Evolutionary conservation across 192 early-diverging fungal genomes (phyloP).

Genomic region (Spizellomyces punctatus): DNA sequence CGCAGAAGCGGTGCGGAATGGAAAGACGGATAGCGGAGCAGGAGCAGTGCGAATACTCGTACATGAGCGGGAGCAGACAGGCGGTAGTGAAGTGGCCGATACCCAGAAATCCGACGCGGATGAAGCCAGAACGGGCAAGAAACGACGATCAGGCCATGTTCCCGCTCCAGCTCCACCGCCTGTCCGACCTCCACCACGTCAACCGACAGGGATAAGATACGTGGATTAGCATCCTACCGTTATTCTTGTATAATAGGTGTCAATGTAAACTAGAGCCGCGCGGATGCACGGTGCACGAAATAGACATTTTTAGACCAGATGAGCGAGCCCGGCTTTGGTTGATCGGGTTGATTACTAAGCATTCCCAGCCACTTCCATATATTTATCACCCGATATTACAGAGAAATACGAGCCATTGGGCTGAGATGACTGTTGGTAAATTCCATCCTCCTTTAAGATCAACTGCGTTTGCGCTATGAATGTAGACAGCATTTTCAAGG

Average conservation of each 20-base stretch:
- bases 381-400: too few species aligned
- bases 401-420: too few species aligned
- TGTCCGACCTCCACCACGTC: not conserved
- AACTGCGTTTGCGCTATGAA: slow-evolving; percentile 19
- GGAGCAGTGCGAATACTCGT: not conserved
- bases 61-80: too few species aligned
- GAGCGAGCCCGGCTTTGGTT: too few species aligned
- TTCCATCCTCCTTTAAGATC: too few species aligned
- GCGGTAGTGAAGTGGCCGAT: not conserved
- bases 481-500: slow-evolving; percentile 43
- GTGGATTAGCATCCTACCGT: not conserved
- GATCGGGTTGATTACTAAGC: too few species aligned
- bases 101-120: not conserved
- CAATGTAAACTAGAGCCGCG: too few species aligned
- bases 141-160: not conserved
- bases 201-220: slow-evolving; percentile 7
- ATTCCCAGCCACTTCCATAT: too few species aligned
- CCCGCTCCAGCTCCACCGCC: not conserved
- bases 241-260: too few species aligned
- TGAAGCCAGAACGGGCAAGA: not conserved
- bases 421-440: too few species aligned
- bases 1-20: not conserved
- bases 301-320: too few species aligned
- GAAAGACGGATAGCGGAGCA: not conserved
- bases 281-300: too few species aligned